A percentile compares a stretch with the other conserved stretches of the same genome.
phyloP scores from a whole-genome alignment of 2,329 filamentous ascomycete species.

The Botrytis fabae region DNA sequence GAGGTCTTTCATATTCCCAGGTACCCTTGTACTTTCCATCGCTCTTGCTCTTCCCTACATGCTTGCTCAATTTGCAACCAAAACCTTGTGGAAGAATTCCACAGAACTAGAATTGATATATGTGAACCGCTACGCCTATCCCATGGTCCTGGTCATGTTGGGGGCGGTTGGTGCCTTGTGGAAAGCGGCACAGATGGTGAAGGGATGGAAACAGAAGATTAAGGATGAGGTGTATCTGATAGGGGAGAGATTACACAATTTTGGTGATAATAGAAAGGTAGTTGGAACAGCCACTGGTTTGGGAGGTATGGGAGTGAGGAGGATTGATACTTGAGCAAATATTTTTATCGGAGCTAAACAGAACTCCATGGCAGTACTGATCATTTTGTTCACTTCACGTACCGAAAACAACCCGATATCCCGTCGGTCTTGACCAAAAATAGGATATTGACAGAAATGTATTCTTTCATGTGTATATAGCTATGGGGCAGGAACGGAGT shows the following conservation, averaged over 20 bases:
- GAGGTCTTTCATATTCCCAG: conserved; percentile 81
- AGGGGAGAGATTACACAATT: conserved; percentile 92
- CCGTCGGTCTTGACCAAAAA: neutral
- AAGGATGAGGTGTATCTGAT: conserved; percentile 95
- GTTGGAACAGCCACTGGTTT: conserved; percentile 18
- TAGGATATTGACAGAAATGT: neutral
- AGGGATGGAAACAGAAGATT: conserved; percentile 76
- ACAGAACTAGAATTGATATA: conserved; percentile 36
- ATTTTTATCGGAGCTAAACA: no score
- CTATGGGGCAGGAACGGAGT: neutral
- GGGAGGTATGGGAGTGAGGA: conserved; percentile 27
- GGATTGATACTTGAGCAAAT: conserved; percentile 34
- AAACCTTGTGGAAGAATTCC: conserved; percentile 38
- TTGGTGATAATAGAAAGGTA: conserved; percentile 55
- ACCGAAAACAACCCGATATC: neutral
- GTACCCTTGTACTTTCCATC: conserved; percentile 58
- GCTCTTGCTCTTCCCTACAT: conserved; percentile 66
- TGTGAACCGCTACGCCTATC: conserved; percentile 71
- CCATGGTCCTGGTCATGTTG: conserved; percentile 47
- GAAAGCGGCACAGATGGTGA: conserved; percentile 61
- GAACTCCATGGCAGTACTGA: neutral
- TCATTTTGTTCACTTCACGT: neutral
- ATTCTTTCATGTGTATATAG: neutral
- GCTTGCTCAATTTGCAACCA: conserved; percentile 55
- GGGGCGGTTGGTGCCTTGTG: conserved; percentile 52